Conservation (phyloP, 805 yeast genomes). For the Candida jianshihensis region DNA sequence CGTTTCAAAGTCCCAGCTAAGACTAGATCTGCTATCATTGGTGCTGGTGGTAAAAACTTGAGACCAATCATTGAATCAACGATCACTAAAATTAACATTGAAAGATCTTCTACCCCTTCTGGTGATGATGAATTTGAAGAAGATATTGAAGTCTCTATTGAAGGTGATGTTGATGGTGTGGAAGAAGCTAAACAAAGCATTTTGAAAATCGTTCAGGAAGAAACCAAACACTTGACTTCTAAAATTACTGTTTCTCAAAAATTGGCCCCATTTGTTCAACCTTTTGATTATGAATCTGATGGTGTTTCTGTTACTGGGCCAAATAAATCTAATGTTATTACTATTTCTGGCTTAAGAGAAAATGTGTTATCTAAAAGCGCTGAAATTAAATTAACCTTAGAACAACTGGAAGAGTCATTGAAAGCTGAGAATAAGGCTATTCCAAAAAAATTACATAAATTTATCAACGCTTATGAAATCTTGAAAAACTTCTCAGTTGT, state of each 20-base stretch:
- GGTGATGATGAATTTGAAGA: slow-evolving; percentile 53
- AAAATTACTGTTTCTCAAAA: slow-evolving; percentile 37
- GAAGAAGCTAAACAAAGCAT: slow-evolving; percentile 66
- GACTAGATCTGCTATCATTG: slow-evolving; percentile 74
- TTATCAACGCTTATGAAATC: slow-evolving; percentile 50
- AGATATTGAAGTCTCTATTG: slow-evolving; percentile 54
- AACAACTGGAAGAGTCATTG: slow-evolving; percentile 37
- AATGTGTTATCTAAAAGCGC: slow-evolving; percentile 49
- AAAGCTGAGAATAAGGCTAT: slow-evolving; percentile 51
- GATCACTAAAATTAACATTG: slow-evolving; percentile 67
- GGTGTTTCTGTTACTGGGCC: slow-evolving; percentile 21
- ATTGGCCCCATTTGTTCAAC: slow-evolving; percentile 25
- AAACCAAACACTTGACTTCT: slow-evolving; percentile 51
- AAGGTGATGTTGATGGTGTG: slow-evolving; percentile 84
- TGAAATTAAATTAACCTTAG: slow-evolving; percentile 39
- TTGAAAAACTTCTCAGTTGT: slow-evolving; percentile 49
- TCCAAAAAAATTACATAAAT: slow-evolving; percentile 63
- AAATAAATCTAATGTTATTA: slow-evolving; percentile 38
- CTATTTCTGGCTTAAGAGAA: slow-evolving; percentile 67
- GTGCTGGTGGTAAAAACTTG: slow-evolving; percentile 77
- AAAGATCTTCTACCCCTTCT: slow-evolving; percentile 30
- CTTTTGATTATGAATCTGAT: slow-evolving; percentile 25
- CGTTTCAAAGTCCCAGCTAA: slow-evolving; percentile 66
- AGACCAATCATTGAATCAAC: slow-evolving; percentile 69
- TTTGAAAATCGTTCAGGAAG: slow-evolving; percentile 64